Evolutionary conservation across 2,329 filamentous ascomycete genomes (phyloP).

Genomic region (Colletotrichum sp.): DNA sequence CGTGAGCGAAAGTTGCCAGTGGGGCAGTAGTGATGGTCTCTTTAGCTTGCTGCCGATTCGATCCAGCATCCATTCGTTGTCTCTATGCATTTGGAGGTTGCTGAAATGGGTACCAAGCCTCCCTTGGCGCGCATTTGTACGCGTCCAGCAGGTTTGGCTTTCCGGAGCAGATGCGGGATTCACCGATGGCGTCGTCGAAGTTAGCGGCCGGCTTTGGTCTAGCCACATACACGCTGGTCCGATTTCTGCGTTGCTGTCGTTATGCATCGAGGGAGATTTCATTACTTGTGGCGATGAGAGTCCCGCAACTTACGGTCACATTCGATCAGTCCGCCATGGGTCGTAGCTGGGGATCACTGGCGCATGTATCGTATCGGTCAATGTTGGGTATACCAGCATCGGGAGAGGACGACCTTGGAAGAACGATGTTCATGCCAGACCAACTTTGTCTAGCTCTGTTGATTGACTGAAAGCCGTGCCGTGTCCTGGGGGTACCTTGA

Average conservation of each 20-base stretch:
- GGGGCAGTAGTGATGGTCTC: background rate
- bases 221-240: background rate
- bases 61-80: background rate
- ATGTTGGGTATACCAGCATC: background rate
- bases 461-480: too few species aligned
- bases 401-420: background rate
- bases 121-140: background rate
- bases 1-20: background rate
- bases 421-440: too few species aligned
- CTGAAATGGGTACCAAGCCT: background rate
- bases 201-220: background rate
- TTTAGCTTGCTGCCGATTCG: background rate
- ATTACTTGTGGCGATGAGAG: background rate
- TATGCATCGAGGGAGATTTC: background rate
- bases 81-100: background rate
- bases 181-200: background rate
- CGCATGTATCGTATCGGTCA: background rate
- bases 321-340: background rate
- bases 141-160: background rate
- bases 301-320: background rate
- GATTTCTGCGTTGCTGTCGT: background rate
- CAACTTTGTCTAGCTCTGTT: too few species aligned
- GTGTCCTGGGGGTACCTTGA: too few species aligned
- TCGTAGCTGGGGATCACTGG: background rate
- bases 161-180: background rate